Evolutionary conservation across 257 asterid species (phyloP).

Genomic region (Solanum chmielewskii): DNA sequence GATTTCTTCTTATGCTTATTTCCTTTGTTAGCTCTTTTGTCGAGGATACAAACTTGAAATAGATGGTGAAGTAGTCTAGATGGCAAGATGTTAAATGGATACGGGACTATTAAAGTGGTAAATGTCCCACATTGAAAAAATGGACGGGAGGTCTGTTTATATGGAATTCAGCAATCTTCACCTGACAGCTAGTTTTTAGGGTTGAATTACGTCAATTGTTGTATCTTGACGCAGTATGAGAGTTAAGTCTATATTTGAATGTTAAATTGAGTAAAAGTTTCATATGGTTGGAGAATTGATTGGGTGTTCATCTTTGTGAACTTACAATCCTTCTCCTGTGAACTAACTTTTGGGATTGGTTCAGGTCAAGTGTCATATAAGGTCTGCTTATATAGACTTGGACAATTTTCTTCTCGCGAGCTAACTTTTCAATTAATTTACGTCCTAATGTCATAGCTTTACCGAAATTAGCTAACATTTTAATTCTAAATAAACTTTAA

Average conservation of each 20-base stretch:
- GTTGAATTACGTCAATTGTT: background rate
- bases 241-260: background rate
- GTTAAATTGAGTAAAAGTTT: background rate
- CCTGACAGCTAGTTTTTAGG: background rate
- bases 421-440: no score
- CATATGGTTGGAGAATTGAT: background rate
- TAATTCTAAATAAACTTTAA: no score
- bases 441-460: accelerated
- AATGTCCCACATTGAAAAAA: background rate
- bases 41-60: background rate
- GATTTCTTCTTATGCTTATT: background rate
- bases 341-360: background rate
- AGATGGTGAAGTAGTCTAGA: no score
- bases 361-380: background rate
- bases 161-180: no score
- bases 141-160: background rate
- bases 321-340: background rate
- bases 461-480: background rate
- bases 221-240: no score
- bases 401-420: no score
- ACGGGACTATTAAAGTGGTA: background rate
- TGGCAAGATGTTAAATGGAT: background rate
- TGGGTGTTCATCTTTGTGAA: no score
- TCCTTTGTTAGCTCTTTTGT: background rate
- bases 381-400: no score